Evolutionary conservation across 2,329 filamentous ascomycete species (phyloP).

Genomic region (Cordyceps farinosa): DNA sequence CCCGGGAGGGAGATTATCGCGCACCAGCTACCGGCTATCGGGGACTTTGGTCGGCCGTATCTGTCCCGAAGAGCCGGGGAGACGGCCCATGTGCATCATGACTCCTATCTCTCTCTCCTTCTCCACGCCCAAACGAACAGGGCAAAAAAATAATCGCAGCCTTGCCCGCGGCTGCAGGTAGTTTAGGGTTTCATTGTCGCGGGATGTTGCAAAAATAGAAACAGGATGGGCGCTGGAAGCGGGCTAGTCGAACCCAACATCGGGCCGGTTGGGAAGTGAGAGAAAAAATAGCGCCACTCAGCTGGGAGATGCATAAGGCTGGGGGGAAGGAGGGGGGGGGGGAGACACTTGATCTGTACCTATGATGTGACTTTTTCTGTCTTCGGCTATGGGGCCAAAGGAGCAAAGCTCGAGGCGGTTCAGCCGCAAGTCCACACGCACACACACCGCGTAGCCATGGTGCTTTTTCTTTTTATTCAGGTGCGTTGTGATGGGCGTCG

Average conservation of each 20-base stretch:
- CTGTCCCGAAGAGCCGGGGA: background rate
- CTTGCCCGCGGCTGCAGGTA: background rate
- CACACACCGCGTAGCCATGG: background rate
- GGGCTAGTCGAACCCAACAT: background rate
- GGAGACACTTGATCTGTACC: background rate
- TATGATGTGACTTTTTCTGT: no score
- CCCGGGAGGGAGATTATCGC: background rate
- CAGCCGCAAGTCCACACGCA: background rate
- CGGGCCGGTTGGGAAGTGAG: background rate
- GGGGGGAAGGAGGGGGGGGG: background rate
- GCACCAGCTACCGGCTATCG: background rate
- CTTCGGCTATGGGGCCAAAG: background rate
- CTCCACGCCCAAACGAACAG: background rate
- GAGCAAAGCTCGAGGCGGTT: background rate
- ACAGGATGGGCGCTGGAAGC: background rate
- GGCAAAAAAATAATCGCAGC: background rate
- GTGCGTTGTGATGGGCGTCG: background rate
- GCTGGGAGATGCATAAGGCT: conserved; percentile 7
- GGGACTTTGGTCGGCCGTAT: background rate
- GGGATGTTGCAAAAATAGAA: conserved; percentile 2
- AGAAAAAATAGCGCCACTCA: conserved; percentile 2
- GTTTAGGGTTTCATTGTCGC: background rate
- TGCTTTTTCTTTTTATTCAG: background rate
- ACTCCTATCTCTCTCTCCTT: background rate
- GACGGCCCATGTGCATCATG: background rate